Evolutionary conservation across 1,139 yeast species (phyloP), one percentile per base, ranked within the genome.

Genomic region (Lipomyces yarrowii): DNA sequence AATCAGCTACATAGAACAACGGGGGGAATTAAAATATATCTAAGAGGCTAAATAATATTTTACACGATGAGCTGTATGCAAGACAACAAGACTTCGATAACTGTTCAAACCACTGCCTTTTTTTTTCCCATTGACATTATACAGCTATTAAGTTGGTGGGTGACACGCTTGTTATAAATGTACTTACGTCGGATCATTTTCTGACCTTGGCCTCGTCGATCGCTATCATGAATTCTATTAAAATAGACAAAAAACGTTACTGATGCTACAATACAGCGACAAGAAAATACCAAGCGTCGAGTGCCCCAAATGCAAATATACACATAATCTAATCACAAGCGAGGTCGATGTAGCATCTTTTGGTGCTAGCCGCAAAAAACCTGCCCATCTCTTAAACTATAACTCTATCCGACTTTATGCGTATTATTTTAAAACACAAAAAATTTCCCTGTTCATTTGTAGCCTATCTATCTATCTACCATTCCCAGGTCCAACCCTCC

Each of bases 401-500:
- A 13, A 10, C 4, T 37, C n/a, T 15, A 37, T 13, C 42, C 42
- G 15, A 37, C 13, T 37, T 13, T 13, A 37, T 13, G 15, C n/a
- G 30, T 26, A 26, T 26, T 26, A 26, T 37, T 35, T 35, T 37
- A 37, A 37, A 37, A 37, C 42, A n/a, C 42, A 15, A 26, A 26
- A 26, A 26, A 26, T 26, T 26, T 26, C 4, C 30, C 30, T 26
- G 30, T 26, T 3, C 30, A 26, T 3, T 26, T n/a, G 48, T n/a
- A n/a, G n/a, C 21, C 21, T 0, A 15, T 2, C n/a, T n/a, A n/a
- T n/a, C n/a, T 4, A 21, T 21, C 55, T 64, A 62, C 68, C 69
- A 64, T 33, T 60, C 55, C 69, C 69, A 66, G 23, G 64, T 57
- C 68, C 68, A 66, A 26, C 68, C 68, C 11, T 56, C 65, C 61